Evolutionary conservation across 176 grass and related monocot genomes (phyloP).

Genomic region (Ampelocalamus luodianensis): DNA sequence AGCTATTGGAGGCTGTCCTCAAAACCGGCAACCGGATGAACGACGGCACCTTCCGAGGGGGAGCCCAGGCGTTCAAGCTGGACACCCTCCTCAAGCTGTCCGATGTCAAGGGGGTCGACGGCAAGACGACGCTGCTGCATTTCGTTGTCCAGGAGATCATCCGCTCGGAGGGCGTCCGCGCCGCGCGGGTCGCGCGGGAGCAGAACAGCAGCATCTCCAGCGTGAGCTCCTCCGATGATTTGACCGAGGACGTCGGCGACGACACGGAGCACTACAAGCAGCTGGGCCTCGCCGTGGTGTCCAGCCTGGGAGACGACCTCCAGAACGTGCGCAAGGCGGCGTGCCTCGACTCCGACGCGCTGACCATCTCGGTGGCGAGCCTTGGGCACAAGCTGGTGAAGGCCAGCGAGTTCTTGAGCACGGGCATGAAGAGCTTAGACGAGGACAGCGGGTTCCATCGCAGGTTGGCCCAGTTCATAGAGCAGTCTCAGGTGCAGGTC

Average conservation of each 20-base stretch:
- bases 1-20: constrained; percentile 84
- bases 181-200: constrained; percentile 43
- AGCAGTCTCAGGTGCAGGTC: constrained; percentile 58
- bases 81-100: constrained; percentile 88
- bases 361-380: constrained; percentile 61
- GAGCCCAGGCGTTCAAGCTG: constrained; percentile 88
- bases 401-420: constrained; percentile 67
- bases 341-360: constrained; percentile 64
- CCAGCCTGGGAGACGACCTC: constrained; percentile 64
- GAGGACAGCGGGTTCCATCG: constrained; percentile 82
- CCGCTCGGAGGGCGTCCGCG: constrained; percentile 72
- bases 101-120: constrained; percentile 76
- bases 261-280: constrained; percentile 65
- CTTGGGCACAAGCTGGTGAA: constrained; percentile 69
- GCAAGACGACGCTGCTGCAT: constrained; percentile 91
- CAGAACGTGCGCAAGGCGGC: constrained; percentile 78
- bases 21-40: constrained; percentile 95
- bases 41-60: constrained; percentile 83
- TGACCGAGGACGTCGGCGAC: constrained; percentile 40
- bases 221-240: constrained; percentile 38
- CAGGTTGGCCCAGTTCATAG: constrained; percentile 53
- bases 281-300: constrained; percentile 68
- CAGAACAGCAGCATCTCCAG: constrained; percentile 52
- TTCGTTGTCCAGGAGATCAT: constrained; percentile 82
- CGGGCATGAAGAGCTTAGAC: constrained; percentile 56